Evolutionary conservation across 2,329 filamentous ascomycete genomes (phyloP), one percentile per base, ranked within the genome.

Genomic region (Sphaerulina musiva): DNA sequence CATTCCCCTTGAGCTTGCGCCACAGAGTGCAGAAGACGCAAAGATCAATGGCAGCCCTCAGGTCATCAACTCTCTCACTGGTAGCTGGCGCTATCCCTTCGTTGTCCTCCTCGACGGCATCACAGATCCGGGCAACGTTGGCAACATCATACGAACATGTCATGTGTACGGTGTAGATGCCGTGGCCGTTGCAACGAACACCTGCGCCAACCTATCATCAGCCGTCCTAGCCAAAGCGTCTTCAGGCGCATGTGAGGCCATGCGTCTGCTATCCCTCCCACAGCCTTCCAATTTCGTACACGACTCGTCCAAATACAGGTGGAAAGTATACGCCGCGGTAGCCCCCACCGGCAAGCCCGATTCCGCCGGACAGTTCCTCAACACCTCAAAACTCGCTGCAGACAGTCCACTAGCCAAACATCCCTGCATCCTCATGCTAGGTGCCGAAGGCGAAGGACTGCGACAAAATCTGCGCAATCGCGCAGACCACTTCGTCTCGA

Each of bases 91-190:
- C 51, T 80, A 84, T 48, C 89, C 89, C 0, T 77, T 95, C 31
- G 76, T 95, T 7, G 74, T 95, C 1, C 73, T 92, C 32, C 75
- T 93, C 1, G 85, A 93, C 62, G 81, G 85, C 51, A 84, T 95
- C 53, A 58, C 59, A 8, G 92, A 98, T 66, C 87, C 90, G 0
- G 90, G 89, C 26, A 98, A 98, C 67, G 75, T 97, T 0, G 93
- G 93, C 41, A 89, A 85, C 20, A 92, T 97, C 56, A 78, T 97
- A 42, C 86, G 93, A 36, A 89, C 89, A 5, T 89, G 90, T 2
- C 86, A 89, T 65, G 97, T 93, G 70, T 80, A 97, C n/a, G 92
- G 92, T 20, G 85, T 89, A 5, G 87, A 91, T 52, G 91, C 88
- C 4, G 81, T 98, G 17, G 83, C 83, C 2, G 83, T 95, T 51